Base-by-base conservation (phyloP, 2,329 filamentous ascomycete genomes). In the Venturia carpophila region DNA sequence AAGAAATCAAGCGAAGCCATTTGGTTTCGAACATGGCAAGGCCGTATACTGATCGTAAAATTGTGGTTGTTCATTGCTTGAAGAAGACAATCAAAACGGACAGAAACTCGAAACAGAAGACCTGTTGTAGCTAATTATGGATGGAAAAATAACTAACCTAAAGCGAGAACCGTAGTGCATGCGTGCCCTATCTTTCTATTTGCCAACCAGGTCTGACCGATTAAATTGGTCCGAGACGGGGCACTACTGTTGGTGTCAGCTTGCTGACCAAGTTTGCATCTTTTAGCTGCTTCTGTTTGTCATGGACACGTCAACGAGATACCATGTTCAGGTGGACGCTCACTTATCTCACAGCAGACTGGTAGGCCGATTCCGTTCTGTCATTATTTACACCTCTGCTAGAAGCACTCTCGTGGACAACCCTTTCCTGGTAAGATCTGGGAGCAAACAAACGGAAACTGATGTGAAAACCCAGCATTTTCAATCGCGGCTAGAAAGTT, bases 211-310 rank as follows among this genome's bases (percentile, higher is more conserved):
- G 4, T 30, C 24, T 19, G 13, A 34, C 49, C 49, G 19, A 55
- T 30, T 34, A 24, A 5, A 55, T 11, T 6, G 13, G 6, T 34
- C 24, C 15, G 30, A 1, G 24, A 55, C 30, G 49, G 24, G 49
- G 17, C 24, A 34, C 11, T 34, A 4, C 27, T 55, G 30, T 24
- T 55, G 49, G 49, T 55, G 10, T 55, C 24, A 55, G 15, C 15
- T 34, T 55, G 49, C 49, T 55, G 49, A 55, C 49, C 49, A 55
- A 55, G 49, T 55, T 55, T 55, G 49, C 49, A 55, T 30, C 15
- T 34, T 24, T 55, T 34, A 34, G 30, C 30, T 34, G 30, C 30
- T 34, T 34, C 30, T 3, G 3, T 34, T 55, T 10, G 49, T 24
- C 49, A 52, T 27, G 27, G 47, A 24, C 47, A 52, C n/a, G 24